Base-by-base conservation (phyloP, 2,329 filamentous ascomycete genomes). In the Trichocomaceae sp. region DNA sequence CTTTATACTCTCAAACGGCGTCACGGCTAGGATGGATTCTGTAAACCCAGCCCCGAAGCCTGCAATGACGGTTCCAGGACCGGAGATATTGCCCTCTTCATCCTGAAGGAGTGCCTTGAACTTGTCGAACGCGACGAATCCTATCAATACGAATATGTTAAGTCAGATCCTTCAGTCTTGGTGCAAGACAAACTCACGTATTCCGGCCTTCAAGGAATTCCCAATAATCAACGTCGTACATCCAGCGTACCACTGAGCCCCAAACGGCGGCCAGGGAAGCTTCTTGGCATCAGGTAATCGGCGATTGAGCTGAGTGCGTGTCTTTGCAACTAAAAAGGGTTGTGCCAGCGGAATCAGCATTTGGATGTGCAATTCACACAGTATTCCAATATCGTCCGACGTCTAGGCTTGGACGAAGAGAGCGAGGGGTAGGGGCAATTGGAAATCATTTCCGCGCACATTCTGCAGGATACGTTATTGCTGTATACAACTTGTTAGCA, bases 1-100 rank as follows among this genome's bases (percentile, higher is more conserved):
- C 79, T 99, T 99, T 74, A 99, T 96, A 66, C 89, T 95, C 75
- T 99, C 93, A 57, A 95, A 96, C 0, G 93, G 93, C 33, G 93
- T 99, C 33, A 99, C 93, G 10, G 93, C 93, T 2, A 99, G 76
- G 50, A 96, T 75, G 3, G 88, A 95, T 76, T 99, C 93, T 2
- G 92, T 97, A 50, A 95, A 88, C 55, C 93, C 93, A 8, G 93
- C 93, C 57, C 92, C 89, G 67, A 99, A 96, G 2, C 93, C 93
- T 41, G 91, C 91, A 56, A 96, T 82, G 1, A 97, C 93, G 1
- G 92, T 97, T 61, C 86, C 82, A 13, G 92, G 91, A 0, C 93
- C 92, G 3, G 88, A 90, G 42, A 97, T 87, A 62, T 92, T 91
- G 62, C 93, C 93, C 61, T 93, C 80, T 48, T 83, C 83, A 71